Conservation (phyloP, 495 filamentous ascomycete species). For the Aspergillus incahuasiensis region DNA sequence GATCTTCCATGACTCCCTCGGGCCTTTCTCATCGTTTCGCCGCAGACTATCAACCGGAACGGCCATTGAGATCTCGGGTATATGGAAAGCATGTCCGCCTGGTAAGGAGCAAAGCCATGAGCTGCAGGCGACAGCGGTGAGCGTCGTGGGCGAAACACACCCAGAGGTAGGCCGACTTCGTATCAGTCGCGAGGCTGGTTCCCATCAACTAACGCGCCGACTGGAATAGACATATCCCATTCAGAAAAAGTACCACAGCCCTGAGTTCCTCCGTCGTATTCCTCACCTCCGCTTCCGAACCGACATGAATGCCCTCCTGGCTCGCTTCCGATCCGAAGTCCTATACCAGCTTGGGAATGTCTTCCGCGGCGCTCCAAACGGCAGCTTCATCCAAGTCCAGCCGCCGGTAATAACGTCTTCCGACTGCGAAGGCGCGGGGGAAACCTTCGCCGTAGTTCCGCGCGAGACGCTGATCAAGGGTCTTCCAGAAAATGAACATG, state of each 20-base stretch:
- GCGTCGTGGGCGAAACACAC: slow-evolving; percentile 70
- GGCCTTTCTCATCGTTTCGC: slow-evolving; percentile 9
- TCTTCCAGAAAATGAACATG: slow-evolving; percentile 21
- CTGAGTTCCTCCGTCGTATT: slow-evolving; percentile 82
- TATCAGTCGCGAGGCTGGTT: not conserved
- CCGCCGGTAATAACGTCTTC: slow-evolving; percentile 94
- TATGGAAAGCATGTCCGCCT: slow-evolving; percentile 68
- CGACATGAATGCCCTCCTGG: slow-evolving; percentile 71
- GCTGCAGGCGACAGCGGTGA: slow-evolving; percentile 63
- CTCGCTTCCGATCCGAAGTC: slow-evolving; percentile 84
- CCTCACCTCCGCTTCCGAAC: slow-evolving; percentile 86
- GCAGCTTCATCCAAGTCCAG: slow-evolving; percentile 79
- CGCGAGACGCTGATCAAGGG: slow-evolving; percentile 30
- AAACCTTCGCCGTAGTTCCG: slow-evolving; percentile 75
- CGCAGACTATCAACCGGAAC: slow-evolving; percentile 73
- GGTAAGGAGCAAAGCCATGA: slow-evolving; percentile 73
- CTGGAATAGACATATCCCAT: slow-evolving; percentile 73
- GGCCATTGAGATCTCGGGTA: slow-evolving; percentile 71
- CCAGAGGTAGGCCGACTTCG: slow-evolving; percentile 56
- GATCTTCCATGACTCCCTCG: not conserved
- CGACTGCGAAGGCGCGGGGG: slow-evolving; percentile 94
- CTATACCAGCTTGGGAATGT: slow-evolving; percentile 68
- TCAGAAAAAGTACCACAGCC: slow-evolving; percentile 88
- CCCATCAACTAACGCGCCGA: not conserved
- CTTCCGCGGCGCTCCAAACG: slow-evolving; percentile 53